These are phyloP conservation scores for Ceratocystiopsis sp. DNA, from an alignment of 2,329 filamentous ascomycete genomes.

Conservation along the genomic window DNA sequence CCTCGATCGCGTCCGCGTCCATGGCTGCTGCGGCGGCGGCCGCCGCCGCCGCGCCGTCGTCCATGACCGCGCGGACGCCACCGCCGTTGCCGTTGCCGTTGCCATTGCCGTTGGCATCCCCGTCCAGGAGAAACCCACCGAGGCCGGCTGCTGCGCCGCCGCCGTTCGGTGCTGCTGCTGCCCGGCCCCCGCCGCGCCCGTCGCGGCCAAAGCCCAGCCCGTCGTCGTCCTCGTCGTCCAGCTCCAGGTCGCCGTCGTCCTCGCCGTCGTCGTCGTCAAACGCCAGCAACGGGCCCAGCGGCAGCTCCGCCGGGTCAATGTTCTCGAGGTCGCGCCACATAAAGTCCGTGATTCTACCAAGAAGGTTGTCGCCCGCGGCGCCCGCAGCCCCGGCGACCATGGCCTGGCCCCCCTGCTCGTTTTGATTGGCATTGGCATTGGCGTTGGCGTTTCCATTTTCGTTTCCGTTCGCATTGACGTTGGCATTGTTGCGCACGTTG, in stretches of 20 bases:
- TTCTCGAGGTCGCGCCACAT: conserved; percentile 43
- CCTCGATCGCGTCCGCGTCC: conserved; percentile 60
- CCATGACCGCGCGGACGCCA: conserved; percentile 9
- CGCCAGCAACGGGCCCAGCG: conserved; percentile 16
- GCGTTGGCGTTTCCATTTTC: no score
- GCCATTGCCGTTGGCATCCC: neutral
- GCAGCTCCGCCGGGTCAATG: conserved; percentile 34
- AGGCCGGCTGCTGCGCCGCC: conserved; percentile 13
- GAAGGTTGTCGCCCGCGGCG: no score
- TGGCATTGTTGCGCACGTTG: no score
- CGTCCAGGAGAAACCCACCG: conserved; percentile 1
- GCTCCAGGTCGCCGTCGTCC: conserved; percentile 8
- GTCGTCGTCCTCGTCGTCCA: conserved; percentile 18
- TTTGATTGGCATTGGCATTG: no score
- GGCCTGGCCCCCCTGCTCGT: no score
- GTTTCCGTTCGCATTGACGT: no score
- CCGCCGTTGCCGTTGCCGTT: conserved; percentile 2
- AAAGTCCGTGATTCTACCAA: conserved; percentile 23
- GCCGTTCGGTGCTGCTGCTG: conserved; percentile 8
- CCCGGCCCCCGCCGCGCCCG: conserved; percentile 14
- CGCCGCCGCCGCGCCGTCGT: conserved; percentile 24
- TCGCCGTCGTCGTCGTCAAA: conserved; percentile 15
- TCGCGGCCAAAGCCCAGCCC: conserved; percentile 6
- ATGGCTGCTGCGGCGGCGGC: conserved; percentile 49
- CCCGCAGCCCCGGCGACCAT: no score